Conservation (phyloP, 225 moss, liverwort and hornwort species). For the Climacium dendroides region DNA sequence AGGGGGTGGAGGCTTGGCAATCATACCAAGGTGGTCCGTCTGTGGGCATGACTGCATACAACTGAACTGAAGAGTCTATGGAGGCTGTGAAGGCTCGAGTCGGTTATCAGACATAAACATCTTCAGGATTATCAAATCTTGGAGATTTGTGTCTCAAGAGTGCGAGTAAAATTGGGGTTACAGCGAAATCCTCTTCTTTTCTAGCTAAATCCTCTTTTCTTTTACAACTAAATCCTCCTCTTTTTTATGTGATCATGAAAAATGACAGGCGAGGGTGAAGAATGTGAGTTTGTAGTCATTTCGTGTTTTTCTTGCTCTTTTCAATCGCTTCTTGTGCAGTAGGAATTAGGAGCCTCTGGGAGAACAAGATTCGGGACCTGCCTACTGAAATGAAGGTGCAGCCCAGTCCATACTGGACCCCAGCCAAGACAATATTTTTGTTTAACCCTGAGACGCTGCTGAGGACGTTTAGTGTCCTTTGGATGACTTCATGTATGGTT, state of each 20-base stretch:
- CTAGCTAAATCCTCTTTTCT: not conserved
- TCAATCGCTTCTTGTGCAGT: not conserved
- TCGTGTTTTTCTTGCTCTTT: not conserved
- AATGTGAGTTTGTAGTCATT: not conserved
- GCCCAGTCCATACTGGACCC: not conserved
- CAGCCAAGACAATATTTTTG: not conserved
- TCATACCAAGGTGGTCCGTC: conserved; percentile 24
- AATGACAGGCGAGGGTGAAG: not conserved
- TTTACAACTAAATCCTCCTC: not conserved
- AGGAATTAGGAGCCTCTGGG: not conserved
- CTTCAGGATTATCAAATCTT: not conserved
- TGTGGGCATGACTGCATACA: conserved; percentile 33
- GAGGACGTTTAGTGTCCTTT: not conserved
- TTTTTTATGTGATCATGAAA: not conserved
- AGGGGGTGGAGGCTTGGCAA: conserved; percentile 8
- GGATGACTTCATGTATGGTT: not conserved
- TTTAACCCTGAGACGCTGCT: not conserved
- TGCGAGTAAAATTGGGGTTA: no score
- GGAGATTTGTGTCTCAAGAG: not conserved
- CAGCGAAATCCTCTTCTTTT: not conserved
- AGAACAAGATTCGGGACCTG: not conserved
- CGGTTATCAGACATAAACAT: not conserved
- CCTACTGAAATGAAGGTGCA: not conserved
- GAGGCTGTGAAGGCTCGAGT: not conserved
- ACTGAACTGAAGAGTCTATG: not conserved